Percentiles rank a stretch among this genome's conserved stretches.
phyloP scores from a whole-genome alignment of 1,284 basidiomycete genomes.

The Malassezia pachydermatis region DNA sequence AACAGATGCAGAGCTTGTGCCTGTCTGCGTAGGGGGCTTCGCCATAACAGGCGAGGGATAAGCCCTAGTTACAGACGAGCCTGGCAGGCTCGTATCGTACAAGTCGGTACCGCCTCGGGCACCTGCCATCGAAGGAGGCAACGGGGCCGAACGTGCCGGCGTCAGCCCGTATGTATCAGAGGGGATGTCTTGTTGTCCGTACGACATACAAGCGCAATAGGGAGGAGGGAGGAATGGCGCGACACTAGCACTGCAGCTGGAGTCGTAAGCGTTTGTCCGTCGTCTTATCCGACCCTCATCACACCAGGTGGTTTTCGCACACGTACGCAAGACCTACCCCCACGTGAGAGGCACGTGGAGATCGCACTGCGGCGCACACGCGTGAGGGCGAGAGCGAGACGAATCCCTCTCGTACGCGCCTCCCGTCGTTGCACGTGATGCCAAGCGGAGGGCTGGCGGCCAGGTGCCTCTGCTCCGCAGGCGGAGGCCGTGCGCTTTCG shows the following conservation, averaged over 20 bases:
- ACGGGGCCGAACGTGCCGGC: conserved; percentile 14
- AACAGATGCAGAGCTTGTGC: conserved; percentile 14
- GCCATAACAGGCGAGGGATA: neutral
- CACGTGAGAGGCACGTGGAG: neutral
- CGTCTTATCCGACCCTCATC: neutral
- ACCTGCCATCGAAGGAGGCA: neutral
- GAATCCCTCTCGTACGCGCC: no score
- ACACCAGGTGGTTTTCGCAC: neutral
- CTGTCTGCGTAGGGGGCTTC: neutral
- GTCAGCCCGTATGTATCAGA: conserved; percentile 6
- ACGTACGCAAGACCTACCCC: neutral
- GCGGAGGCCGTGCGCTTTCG: no score
- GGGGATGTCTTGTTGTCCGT: neutral
- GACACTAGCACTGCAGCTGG: no score
- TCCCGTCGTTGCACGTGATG: no score
- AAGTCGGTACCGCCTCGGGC: neutral
- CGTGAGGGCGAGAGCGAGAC: no score
- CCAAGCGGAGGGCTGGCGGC: no score
- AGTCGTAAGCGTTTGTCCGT: neutral
- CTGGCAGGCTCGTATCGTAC: neutral
- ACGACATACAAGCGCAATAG: no score
- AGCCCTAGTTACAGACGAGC: neutral
- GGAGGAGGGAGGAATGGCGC: no score
- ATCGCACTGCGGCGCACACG: no score
- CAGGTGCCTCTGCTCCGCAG: no score